Conservation (phyloP, 164 flowering plant genomes). For the Cinnamomum micranthum region DNA sequence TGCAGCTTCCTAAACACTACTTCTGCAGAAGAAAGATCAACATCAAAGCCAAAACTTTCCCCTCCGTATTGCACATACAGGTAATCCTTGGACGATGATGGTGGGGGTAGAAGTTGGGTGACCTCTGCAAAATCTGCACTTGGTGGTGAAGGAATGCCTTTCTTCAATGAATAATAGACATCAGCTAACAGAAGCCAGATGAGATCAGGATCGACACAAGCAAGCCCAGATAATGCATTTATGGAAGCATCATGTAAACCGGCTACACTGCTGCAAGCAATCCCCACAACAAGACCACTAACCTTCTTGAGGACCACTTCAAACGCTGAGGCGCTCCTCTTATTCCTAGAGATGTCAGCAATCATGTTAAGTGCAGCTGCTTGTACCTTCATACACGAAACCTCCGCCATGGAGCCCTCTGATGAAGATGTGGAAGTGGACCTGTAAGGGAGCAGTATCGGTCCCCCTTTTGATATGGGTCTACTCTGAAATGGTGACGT, state of each 20-base stretch:
- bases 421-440: slow-evolving; percentile 24
- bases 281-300: slow-evolving; percentile 78
- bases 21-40: slow-evolving; percentile 60
- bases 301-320: slow-evolving; percentile 75
- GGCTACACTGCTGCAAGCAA: slow-evolving; percentile 72
- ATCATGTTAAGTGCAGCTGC: slow-evolving; percentile 81
- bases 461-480: slow-evolving; percentile 35
- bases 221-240: slow-evolving; percentile 67
- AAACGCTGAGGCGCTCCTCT: slow-evolving; percentile 68
- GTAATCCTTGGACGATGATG: slow-evolving; percentile 43
- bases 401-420: slow-evolving; percentile 58
- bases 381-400: slow-evolving; percentile 74
- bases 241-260: slow-evolving; percentile 65
- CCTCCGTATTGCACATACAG: slow-evolving; percentile 81
- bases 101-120: slow-evolving; percentile 49
- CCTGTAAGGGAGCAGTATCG: slow-evolving; percentile 79
- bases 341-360: slow-evolving; percentile 57
- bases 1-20: slow-evolving; percentile 44
- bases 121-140: slow-evolving; percentile 48
- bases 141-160: slow-evolving; percentile 53
- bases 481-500: slow-evolving; percentile 57
- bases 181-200: slow-evolving; percentile 93
- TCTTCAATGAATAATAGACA: slow-evolving; percentile 68
- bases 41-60: slow-evolving; percentile 66
- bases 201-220: slow-evolving; percentile 80